A percentile compares a stretch with the other conserved stretches of the same genome.
phyloP scores from a whole-genome alignment of 1,139 yeast species.

The Diutina catenulata region DNA sequence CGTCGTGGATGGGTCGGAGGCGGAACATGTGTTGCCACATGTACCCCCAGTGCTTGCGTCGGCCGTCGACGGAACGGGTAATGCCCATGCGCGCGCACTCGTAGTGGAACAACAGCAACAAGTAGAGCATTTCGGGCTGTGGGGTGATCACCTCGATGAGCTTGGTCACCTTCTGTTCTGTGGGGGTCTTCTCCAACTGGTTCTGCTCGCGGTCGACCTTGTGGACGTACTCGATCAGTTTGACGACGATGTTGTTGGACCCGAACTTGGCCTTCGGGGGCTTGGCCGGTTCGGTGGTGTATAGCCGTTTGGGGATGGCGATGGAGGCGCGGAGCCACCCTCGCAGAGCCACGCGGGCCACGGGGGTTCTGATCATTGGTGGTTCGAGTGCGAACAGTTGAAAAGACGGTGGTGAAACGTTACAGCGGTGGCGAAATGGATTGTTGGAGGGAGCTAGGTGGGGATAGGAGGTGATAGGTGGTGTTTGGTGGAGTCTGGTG shows the following conservation, averaged over 20 bases:
- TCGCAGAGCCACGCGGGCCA: too few relatives aligned
- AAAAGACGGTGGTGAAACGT: too few relatives aligned
- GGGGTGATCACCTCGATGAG: background rate
- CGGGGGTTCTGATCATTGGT: too few relatives aligned
- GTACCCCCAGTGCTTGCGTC: background rate
- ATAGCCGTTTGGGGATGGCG: too few relatives aligned
- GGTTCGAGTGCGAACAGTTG: too few relatives aligned
- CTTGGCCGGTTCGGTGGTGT: too few relatives aligned
- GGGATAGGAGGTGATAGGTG: too few relatives aligned
- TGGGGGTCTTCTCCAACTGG: background rate
- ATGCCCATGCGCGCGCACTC: background rate
- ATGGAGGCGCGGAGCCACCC: too few relatives aligned
- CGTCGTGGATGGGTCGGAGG: constrained; percentile 4
- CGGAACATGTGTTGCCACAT: background rate
- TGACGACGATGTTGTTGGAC: constrained; percentile 2
- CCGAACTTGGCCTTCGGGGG: too few relatives aligned
- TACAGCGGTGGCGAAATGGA: too few relatives aligned
- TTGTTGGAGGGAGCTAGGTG: too few relatives aligned
- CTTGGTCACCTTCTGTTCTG: constrained; percentile 1
- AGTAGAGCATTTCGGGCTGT: background rate
- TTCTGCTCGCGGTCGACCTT: constrained; percentile 1
- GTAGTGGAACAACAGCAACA: constrained; percentile 1
- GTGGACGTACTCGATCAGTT: background rate
- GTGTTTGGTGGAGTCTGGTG: too few relatives aligned
- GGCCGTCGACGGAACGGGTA: background rate